Conservation (phyloP, 495 filamentous ascomycete species). For the Aspergillus incahuasiensis region DNA sequence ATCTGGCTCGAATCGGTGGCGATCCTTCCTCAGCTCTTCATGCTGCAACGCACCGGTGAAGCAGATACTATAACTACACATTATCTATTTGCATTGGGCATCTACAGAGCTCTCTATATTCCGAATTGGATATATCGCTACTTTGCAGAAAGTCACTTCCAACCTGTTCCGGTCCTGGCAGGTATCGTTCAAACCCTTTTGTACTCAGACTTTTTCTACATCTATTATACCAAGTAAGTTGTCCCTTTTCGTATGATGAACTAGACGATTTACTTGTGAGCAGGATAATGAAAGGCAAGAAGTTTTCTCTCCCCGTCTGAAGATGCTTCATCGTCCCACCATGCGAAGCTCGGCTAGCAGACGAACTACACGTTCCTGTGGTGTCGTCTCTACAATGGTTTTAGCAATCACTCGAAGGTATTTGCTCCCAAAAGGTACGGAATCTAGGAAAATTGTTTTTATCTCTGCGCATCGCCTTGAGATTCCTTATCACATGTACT, state of each 20-base stretch:
- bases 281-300: slow-evolving; percentile 79
- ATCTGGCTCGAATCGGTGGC: slow-evolving; percentile 97
- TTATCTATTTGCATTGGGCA: slow-evolving; percentile 92
- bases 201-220: slow-evolving; percentile 99
- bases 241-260: not conserved
- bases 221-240: slow-evolving; percentile 90
- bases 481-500: slow-evolving; percentile 1
- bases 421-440: not conserved
- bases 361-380: not conserved
- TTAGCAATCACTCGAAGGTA: not conserved
- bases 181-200: slow-evolving; percentile 89
- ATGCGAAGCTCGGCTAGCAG: not conserved
- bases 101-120: slow-evolving; percentile 91
- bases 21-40: slow-evolving; percentile 94
- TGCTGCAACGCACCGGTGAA: slow-evolving; percentile 95
- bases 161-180: slow-evolving; percentile 78
- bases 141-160: slow-evolving; percentile 66
- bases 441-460: not conserved
- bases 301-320: slow-evolving; percentile 81
- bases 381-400: not conserved
- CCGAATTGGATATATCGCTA: slow-evolving; percentile 97
- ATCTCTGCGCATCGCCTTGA: not conserved
- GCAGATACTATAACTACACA: slow-evolving; percentile 98
- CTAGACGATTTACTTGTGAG: slow-evolving; percentile 16
- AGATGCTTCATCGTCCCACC: not conserved